Conservation (phyloP, 75 land plant species). For the Isoetes taiwanensis region DNA sequence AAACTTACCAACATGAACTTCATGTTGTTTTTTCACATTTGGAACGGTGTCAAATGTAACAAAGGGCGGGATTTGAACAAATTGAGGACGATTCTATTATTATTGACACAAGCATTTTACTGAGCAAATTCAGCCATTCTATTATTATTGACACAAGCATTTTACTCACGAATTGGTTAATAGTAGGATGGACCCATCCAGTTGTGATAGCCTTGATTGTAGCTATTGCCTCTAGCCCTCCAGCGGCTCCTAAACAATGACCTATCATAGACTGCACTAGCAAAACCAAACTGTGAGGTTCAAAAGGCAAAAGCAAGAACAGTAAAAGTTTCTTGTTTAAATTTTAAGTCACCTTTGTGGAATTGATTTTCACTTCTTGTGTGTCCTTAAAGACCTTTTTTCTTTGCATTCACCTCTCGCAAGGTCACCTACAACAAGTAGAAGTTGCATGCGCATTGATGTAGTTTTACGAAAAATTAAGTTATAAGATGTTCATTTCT, state of each 20-base stretch:
- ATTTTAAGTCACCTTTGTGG: background rate
- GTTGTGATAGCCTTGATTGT: background rate
- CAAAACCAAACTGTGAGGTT: background rate
- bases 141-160: no score
- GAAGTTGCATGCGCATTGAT: constrained; percentile 7
- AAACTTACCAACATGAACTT: no score
- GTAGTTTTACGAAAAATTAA: background rate
- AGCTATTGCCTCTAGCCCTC: constrained; percentile 3
- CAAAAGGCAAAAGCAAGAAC: no score
- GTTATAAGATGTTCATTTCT: background rate
- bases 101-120: no score
- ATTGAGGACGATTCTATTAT: no score
- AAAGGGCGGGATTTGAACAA: no score
- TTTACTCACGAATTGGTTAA: constrained; percentile 9
- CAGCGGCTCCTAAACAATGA: constrained; percentile 7
- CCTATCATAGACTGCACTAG: constrained; percentile 5
- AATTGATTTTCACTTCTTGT: background rate
- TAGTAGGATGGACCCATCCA: constrained; percentile 3
- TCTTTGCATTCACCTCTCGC: background rate
- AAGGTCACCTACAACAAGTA: background rate
- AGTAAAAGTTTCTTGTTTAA: no score
- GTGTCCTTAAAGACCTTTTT: background rate
- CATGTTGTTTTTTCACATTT: no score
- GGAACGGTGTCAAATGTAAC: no score
- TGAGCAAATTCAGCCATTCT: no score